These are phyloP conservation scores for Fusarium clavum DNA, from an alignment of 2,329 filamentous ascomycete species.

Conservation along the genomic window DNA sequence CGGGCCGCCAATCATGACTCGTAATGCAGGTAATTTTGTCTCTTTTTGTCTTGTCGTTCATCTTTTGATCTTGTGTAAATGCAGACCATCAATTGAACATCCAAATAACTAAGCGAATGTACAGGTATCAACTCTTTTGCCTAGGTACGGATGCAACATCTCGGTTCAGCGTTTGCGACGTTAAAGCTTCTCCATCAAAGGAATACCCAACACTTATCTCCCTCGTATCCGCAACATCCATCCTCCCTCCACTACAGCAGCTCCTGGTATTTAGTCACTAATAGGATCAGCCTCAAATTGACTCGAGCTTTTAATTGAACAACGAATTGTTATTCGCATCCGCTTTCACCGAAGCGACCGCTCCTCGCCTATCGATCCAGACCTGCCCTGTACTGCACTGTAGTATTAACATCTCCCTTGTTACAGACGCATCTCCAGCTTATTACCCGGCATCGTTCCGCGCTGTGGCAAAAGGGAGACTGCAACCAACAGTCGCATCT, in stretches of 20 bases:
- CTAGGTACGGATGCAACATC: slow-evolving; percentile 1
- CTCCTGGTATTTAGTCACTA: not conserved
- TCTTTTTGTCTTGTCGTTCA: not conserved
- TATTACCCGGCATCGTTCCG: slow-evolving; percentile 22
- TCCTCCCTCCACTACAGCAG: not conserved
- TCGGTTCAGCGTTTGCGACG: not conserved
- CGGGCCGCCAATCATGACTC: slow-evolving; percentile 20
- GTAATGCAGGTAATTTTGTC: not conserved
- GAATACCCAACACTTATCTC: not conserved
- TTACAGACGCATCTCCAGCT: slow-evolving; percentile 3
- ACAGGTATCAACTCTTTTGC: not conserved
- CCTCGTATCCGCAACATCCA: not conserved
- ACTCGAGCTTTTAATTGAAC: slow-evolving; percentile 6
- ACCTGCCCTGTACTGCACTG: slow-evolving; percentile 11
- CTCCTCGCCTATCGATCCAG: slow-evolving; percentile 36
- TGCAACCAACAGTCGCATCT: not conserved
- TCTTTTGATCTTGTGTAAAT: not conserved
- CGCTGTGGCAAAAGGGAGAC: not conserved
- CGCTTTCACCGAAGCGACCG: slow-evolving; percentile 28
- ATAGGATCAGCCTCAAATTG: slow-evolving; percentile 18
- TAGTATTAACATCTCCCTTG: not conserved
- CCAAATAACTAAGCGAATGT: not conserved
- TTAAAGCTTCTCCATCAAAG: slow-evolving; percentile 8
- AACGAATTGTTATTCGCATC: not conserved
- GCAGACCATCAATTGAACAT: not conserved